These are phyloP conservation scores for Nakazawaea laoshanensis DNA, from an alignment of 805 yeast genomes.

Conservation along the genomic window DNA sequence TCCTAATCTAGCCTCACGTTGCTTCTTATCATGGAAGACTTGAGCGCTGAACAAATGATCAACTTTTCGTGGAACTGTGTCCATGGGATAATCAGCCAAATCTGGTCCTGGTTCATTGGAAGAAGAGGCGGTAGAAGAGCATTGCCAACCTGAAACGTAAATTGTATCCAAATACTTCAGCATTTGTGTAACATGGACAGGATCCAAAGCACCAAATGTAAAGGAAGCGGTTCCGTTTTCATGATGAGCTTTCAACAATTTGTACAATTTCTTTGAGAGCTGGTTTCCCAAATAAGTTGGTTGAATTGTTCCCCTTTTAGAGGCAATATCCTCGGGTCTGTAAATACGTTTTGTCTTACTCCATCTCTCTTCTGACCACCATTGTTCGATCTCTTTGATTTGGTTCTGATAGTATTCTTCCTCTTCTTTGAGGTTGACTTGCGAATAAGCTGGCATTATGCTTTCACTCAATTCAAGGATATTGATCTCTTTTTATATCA, in stretches of 20 bases:
- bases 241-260: slow-evolving; percentile 64
- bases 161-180: slow-evolving; percentile 89
- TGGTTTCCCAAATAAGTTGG: slow-evolving; percentile 66
- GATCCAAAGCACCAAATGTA: slow-evolving; percentile 95
- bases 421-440: slow-evolving; percentile 52
- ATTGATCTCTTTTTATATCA: background rate
- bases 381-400: slow-evolving; percentile 63
- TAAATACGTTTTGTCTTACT: slow-evolving; percentile 78
- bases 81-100: slow-evolving; percentile 97
- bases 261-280: slow-evolving; percentile 78
- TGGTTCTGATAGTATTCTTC: slow-evolving; percentile 58
- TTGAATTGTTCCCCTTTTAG: slow-evolving; percentile 75
- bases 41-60: slow-evolving; percentile 96
- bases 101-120: slow-evolving; percentile 98
- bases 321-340: slow-evolving; percentile 81
- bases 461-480: too few relatives aligned
- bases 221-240: slow-evolving; percentile 65
- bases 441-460: slow-evolving; percentile 39
- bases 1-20: slow-evolving; percentile 72
- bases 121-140: slow-evolving; percentile 95
- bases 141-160: slow-evolving; percentile 98
- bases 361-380: slow-evolving; percentile 98
- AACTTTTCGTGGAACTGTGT: slow-evolving; percentile 97
- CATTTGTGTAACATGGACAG: slow-evolving; percentile 94
- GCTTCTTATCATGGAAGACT: slow-evolving; percentile 94